Percentiles rank a stretch among this genome's conserved stretches.
phyloP scores from a whole-genome alignment of 176 grass and related monocot species.

The Phyllostachys edulis region DNA sequence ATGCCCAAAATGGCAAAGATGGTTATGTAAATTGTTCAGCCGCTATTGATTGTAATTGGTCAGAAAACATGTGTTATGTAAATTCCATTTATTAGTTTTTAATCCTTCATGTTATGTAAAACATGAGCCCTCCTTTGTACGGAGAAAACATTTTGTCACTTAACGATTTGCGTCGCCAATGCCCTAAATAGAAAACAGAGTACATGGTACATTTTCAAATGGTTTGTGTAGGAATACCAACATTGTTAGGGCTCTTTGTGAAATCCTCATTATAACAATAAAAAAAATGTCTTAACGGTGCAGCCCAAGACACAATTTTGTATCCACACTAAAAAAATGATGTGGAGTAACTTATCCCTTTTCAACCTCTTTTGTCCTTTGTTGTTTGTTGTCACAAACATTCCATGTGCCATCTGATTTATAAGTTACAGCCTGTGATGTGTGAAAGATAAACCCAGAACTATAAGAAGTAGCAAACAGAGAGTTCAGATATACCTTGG shows the following conservation, averaged over 20 bases:
- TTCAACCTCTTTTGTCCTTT: background rate
- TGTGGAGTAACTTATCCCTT: background rate
- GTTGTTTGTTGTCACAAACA: background rate
- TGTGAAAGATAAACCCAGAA: background rate
- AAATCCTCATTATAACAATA: background rate
- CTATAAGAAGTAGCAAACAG: too few species aligned
- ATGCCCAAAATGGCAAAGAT: too few species aligned
- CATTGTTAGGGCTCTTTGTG: background rate
- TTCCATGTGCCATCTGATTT: background rate
- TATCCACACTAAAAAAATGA: background rate
- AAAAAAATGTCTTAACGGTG: background rate
- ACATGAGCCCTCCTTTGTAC: too few species aligned
- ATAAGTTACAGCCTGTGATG: background rate
- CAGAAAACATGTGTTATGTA: too few species aligned
- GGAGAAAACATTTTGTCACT: too few species aligned
- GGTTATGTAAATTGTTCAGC: too few species aligned
- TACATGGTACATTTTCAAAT: background rate
- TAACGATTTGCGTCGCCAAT: too few species aligned
- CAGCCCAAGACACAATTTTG: background rate
- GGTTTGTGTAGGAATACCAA: background rate
- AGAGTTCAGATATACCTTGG: too few species aligned
- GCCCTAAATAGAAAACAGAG: background rate
- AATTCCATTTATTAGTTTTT: too few species aligned
- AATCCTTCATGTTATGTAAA: too few species aligned
- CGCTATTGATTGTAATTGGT: too few species aligned